Percentiles rank a stretch among this genome's conserved stretches.
phyloP scores from a whole-genome alignment of 2,329 filamentous ascomycete species.

The Tolypocladium cylindrosporum region DNA sequence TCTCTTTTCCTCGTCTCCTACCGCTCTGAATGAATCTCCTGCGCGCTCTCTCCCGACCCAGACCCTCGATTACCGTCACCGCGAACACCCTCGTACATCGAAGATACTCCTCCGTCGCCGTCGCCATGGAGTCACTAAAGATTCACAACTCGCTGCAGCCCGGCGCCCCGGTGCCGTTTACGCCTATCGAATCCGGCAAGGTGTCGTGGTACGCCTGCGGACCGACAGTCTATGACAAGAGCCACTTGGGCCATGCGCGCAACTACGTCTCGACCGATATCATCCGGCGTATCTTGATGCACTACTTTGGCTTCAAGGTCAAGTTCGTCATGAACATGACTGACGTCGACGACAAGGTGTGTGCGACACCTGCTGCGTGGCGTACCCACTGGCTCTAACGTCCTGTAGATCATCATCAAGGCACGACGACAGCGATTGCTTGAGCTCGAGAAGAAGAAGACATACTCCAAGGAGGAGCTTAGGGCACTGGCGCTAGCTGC shows the following conservation, averaged over 20 bases:
- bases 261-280: conserved; percentile 92
- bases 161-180: conserved; percentile 62
- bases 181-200: conserved; percentile 60
- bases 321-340: conserved; percentile 92
- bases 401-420: conserved; percentile 43
- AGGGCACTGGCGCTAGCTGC: conserved; percentile 38
- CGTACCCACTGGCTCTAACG: background rate
- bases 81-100: conserved; percentile 17
- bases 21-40: conserved; percentile 25
- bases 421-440: conserved; percentile 73
- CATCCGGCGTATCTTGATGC: conserved; percentile 67
- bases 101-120: conserved; percentile 22
- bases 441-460: conserved; percentile 66
- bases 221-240: conserved; percentile 75
- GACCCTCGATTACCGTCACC: conserved; percentile 15
- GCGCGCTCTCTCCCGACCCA: conserved; percentile 18
- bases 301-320: conserved; percentile 77
- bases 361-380: background rate
- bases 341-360: conserved; percentile 67
- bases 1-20: conserved; percentile 3
- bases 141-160: conserved; percentile 73
- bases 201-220: conserved; percentile 86
- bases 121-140: conserved; percentile 49
- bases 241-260: conserved; percentile 72
- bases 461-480: conserved; percentile 35